These are phyloP conservation scores for Cystofilobasidium capitatum DNA, from an alignment of 768 basidiomycete genomes.

Conservation along the genomic window DNA sequence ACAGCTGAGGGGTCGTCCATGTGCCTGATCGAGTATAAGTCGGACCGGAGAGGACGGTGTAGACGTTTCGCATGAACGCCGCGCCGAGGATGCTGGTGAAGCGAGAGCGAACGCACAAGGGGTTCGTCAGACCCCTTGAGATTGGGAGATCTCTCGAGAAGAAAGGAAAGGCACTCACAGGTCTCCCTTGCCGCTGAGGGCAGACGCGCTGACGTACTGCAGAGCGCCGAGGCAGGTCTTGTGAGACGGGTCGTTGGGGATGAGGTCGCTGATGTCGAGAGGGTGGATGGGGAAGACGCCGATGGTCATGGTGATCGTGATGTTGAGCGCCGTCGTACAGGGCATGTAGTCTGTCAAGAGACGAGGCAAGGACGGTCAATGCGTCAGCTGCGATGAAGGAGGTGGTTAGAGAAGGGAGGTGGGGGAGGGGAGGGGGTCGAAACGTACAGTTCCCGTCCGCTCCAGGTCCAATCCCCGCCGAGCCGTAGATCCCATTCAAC, in stretches of 20 bases:
- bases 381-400: neutral
- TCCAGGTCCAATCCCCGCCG: slow-evolving; percentile 5
- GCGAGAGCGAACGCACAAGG: neutral
- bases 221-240: slow-evolving; percentile 16
- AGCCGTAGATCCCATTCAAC: slow-evolving; percentile 19
- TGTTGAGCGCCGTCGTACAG: slow-evolving; percentile 8
- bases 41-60: slow-evolving; percentile 23
- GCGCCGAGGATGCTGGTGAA: slow-evolving; percentile 18
- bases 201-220: neutral
- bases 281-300: slow-evolving; percentile 20
- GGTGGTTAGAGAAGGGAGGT: neutral
- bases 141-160: neutral
- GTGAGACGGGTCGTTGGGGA: slow-evolving; percentile 7
- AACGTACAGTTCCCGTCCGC: slow-evolving; percentile 12
- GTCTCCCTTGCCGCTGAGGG: slow-evolving; percentile 17
- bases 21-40: slow-evolving; percentile 6
- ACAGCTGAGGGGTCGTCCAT: slow-evolving; percentile 16
- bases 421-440: neutral
- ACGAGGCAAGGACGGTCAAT: neutral
- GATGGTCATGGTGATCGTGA: slow-evolving; percentile 12
- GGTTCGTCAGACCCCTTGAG: neutral
- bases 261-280: slow-evolving; percentile 15
- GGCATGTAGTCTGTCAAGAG: slow-evolving; percentile 1
- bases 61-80: slow-evolving; percentile 25
- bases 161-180: slow-evolving; percentile 1